phyloP scores from a whole-genome alignment of 2,329 filamentous ascomycete species.

The Allantophomopsis lycopodina region DNA sequence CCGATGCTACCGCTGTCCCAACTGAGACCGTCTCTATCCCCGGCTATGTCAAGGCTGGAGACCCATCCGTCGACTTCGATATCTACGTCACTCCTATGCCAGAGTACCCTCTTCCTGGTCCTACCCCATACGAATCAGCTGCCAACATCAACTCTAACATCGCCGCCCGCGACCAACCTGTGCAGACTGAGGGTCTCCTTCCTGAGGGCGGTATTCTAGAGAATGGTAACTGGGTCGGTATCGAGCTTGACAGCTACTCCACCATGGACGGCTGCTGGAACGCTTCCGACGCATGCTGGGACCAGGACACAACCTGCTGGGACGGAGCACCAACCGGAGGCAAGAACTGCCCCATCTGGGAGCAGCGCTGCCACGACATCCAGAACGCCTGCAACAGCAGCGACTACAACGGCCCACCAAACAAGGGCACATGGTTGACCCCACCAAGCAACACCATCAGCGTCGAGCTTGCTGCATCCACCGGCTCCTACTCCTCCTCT shows the following conservation, averaged over 20 bases:
- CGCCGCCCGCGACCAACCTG: slow-evolving; percentile 6
- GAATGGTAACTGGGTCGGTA: slow-evolving; percentile 62
- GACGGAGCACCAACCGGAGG: slow-evolving; percentile 39
- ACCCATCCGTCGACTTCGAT: slow-evolving; percentile 47
- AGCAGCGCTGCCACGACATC: slow-evolving; percentile 41
- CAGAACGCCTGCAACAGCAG: slow-evolving; percentile 27
- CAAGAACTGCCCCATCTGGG: slow-evolving; percentile 46
- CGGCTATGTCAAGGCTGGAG: slow-evolving; percentile 41
- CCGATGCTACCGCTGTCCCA: slow-evolving; percentile 31
- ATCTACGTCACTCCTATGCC: slow-evolving; percentile 39
- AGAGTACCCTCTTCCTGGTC: slow-evolving; percentile 45
- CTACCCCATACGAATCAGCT: slow-evolving; percentile 18
- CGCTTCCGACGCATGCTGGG: slow-evolving; percentile 39
- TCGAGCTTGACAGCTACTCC: slow-evolving; percentile 42
- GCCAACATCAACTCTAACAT: slow-evolving; percentile 1
- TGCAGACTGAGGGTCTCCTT: slow-evolving; percentile 33
- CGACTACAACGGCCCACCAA: slow-evolving; percentile 32
- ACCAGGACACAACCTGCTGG: slow-evolving; percentile 47
- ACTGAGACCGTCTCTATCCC: slow-evolving; percentile 47
- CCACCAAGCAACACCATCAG: slow-evolving; percentile 2
- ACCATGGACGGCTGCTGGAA: slow-evolving; percentile 45
- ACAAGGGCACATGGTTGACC: slow-evolving; percentile 23
- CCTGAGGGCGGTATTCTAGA: slow-evolving; percentile 44
- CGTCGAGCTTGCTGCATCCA: too few relatives aligned
- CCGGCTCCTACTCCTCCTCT: too few relatives aligned